Base-by-base conservation (phyloP, 352 stramenopile genomes). In the Phytophthora aleatoria region DNA sequence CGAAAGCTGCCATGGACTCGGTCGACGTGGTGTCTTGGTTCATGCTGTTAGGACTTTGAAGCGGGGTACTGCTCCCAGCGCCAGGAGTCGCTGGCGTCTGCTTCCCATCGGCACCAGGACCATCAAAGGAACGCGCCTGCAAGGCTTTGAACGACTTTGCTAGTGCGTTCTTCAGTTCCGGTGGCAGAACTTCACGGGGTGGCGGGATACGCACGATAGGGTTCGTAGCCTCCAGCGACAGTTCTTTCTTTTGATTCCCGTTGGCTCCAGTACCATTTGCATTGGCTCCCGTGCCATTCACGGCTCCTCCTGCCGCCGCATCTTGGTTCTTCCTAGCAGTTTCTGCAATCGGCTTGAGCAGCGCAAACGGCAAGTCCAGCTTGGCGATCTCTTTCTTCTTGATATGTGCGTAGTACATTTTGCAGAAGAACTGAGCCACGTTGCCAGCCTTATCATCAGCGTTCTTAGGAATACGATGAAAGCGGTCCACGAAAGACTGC, bases 371-470 rank as follows among this genome's bases (percentile, higher is more conserved):
- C 31, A 94, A 70, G 49, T 94, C 83, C 3, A 91, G 58, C 57
- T 91, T 92, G 8, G 73, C 84, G 9, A 92, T 90, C 52, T 92
- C 82, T 66, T 89, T 88, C 53, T 89, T 91, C 65, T 92, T 92
- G 24, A 86, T 85, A 50, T 94, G 86, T 3, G 73, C 77, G 50
- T 92, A 92, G 53, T 92, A 94, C 82, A 94, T 84, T 33, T 84
- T 88, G 67, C 83, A 91, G 41, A 94, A 94, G 38, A 92, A 94
- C 55, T 89, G 81, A 12, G 86, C 86, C 27, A 94, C 71, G 31
- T 76, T 90, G 13, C 81, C 81, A 42, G 68, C 57, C 47, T 90
- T 92, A 55, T 94, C 86, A 26, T 94, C 86, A 6, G 86, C 86
- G 10, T 74, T 69, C 36, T 87, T 85, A 6, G 84, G 72, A 24